Base-by-base conservation (phyloP, 163 green algal genomes). In the Scenedesmus sp. region DNA sequence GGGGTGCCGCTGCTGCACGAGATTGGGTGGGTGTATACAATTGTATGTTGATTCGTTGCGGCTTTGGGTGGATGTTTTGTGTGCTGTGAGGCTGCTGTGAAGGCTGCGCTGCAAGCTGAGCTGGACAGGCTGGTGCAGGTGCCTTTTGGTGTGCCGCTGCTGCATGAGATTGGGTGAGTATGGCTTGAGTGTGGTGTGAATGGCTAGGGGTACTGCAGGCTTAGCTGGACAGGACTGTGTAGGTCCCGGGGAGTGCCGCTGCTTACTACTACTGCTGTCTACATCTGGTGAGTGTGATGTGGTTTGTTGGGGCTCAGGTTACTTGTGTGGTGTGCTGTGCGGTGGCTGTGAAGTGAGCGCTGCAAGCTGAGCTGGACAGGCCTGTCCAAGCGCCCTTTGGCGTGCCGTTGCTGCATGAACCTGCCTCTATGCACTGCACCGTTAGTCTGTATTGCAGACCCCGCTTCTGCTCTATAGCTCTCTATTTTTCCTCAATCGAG, bases 1-100 rank as follows among this genome's bases (percentile, higher is more conserved):
- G 88, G 88, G 23, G 64, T 88, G 82, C 82, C 82, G 54, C 82
- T 89, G 89, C 82, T 92, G 89, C 89, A 89, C 18, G 82, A 89
- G 64, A 89, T 89, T 62, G 82, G 88, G 77, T 87, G n/a, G n/a
- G n/a, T n/a, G n/a, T n/a, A n/a, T n/a, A n/a, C n/a, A 46, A 89
- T 64, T 15, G 13, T 12, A 3, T 16, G 2, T 15, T 55, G 10
- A 3, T 84, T 54, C 9, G 20, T 73, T 12, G 4, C 2, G 62
- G 16, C 20, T 18, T 12, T 73, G 7, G 6, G 7, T 18, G n/a
- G n/a, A n/a, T n/a, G n/a, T n/a, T n/a, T n/a, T n/a, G n/a, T n/a
- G n/a, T n/a, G n/a, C n/a, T n/a, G n/a, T n/a, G n/a, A n/a, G 26
- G 77, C 77, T 2, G 77, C 77, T 23, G 26, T 88, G 46, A 85